Conservation (phyloP, 345 rosid species). For the Pseudoturritis turrita region DNA sequence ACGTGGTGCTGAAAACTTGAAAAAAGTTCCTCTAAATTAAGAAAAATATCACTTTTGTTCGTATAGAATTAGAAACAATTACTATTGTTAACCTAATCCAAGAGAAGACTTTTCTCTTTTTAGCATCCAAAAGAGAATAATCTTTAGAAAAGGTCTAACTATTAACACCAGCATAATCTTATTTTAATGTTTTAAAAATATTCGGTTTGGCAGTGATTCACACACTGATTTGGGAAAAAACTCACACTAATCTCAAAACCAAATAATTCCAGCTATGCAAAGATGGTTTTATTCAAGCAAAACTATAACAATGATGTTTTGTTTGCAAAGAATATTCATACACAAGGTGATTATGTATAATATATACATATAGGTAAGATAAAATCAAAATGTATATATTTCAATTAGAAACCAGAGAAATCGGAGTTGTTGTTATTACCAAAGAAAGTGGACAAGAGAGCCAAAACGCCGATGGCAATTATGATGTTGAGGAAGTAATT, state of each 20-base stretch:
- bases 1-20: slow-evolving; percentile 9
- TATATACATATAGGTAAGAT: not conserved
- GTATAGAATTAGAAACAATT: slow-evolving; percentile 3
- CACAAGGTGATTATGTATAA: not conserved
- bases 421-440: slow-evolving; percentile 43
- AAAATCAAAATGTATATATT: not conserved
- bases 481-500: slow-evolving; percentile 86
- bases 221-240: not conserved
- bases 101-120: not conserved
- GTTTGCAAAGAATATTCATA: not conserved
- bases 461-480: slow-evolving; percentile 63
- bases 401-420: slow-evolving; percentile 23
- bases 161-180: not conserved
- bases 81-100: slow-evolving; percentile 13
- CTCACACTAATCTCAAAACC: not conserved
- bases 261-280: not conserved
- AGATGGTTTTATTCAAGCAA: not conserved
- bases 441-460: slow-evolving; percentile 55
- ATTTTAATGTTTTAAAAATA: not conserved
- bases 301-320: not conserved
- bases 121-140: not conserved
- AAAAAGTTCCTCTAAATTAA: not conserved
- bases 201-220: not conserved
- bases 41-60: not conserved
- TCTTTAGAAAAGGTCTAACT: not conserved